Conservation (phyloP, 2,329 filamentous ascomycete species). For the Neospermospora avenae region DNA sequence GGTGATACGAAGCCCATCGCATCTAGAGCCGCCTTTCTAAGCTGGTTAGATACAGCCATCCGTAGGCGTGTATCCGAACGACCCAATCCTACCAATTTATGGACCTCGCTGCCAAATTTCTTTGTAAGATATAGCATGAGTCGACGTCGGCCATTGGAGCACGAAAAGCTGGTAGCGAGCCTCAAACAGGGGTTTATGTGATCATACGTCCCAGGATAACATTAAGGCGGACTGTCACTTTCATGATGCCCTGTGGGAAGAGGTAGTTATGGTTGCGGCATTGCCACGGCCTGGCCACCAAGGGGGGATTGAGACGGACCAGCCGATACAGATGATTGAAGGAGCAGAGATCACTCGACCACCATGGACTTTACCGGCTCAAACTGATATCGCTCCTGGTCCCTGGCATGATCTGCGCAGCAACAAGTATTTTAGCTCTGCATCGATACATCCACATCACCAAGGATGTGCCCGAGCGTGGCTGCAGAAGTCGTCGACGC, state of each 20-base stretch:
- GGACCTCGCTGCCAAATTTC: not conserved
- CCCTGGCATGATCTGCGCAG: not conserved
- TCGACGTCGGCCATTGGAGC: not conserved
- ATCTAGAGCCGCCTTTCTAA: not conserved
- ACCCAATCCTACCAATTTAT: not conserved
- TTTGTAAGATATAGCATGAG: not conserved
- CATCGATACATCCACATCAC: too few species aligned
- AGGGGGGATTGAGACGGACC: not conserved
- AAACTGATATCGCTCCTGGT: not conserved
- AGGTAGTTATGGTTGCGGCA: not conserved
- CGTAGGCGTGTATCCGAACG: not conserved
- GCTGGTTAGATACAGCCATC: not conserved
- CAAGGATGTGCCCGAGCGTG: too few species aligned
- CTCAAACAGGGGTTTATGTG: not conserved
- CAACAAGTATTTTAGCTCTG: not conserved
- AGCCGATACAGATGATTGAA: not conserved
- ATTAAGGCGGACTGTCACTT: not conserved
- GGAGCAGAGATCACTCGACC: not conserved
- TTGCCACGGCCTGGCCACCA: not conserved
- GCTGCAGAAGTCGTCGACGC: too few species aligned
- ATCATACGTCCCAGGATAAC: not conserved
- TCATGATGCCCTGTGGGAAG: not conserved
- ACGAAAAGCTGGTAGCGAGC: not conserved
- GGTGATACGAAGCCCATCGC: not conserved
- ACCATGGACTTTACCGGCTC: not conserved